Conservation (phyloP, 225 moss, liverwort and hornwort species). For the Takakia lepidozioides region DNA sequence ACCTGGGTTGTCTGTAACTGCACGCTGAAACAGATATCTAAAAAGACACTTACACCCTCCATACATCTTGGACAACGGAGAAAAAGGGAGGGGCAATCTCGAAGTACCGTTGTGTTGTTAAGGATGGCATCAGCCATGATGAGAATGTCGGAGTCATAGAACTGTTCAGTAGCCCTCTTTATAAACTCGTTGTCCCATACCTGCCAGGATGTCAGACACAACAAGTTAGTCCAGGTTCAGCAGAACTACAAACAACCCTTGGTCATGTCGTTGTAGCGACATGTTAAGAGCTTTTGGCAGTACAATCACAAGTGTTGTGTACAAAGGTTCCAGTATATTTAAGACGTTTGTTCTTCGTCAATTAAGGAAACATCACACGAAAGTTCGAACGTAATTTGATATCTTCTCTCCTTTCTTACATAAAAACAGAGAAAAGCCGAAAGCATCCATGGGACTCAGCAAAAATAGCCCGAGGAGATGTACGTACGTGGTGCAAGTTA, state of each 20-base stretch:
- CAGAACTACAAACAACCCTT: background rate
- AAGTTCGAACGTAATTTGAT: too few relatives aligned
- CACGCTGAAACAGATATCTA: too few relatives aligned
- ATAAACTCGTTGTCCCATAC: slow-evolving; percentile 89
- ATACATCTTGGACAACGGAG: background rate
- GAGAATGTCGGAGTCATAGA: slow-evolving; percentile 30
- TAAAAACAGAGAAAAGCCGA: too few relatives aligned
- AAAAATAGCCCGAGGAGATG: background rate
- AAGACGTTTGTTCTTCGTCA: too few relatives aligned
- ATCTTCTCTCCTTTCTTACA: too few relatives aligned
- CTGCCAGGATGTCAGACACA: slow-evolving; percentile 20
- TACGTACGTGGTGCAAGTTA: slow-evolving; percentile 59
- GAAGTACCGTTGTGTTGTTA: slow-evolving; percentile 62
- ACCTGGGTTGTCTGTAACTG: too few relatives aligned
- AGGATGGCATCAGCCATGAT: slow-evolving; percentile 48
- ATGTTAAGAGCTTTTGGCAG: too few relatives aligned
- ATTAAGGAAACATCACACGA: too few relatives aligned
- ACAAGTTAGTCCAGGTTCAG: background rate
- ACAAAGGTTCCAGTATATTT: too few relatives aligned
- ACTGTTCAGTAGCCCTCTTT: slow-evolving; percentile 43
- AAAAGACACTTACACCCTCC: background rate
- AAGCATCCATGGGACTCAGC: background rate
- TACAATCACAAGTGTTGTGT: too few relatives aligned
- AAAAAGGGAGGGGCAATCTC: background rate
- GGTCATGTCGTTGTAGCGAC: background rate